Evolutionary conservation across 2,329 filamentous ascomycete species (phyloP).

Genomic region (Trichoderma atrobrunneum): DNA sequence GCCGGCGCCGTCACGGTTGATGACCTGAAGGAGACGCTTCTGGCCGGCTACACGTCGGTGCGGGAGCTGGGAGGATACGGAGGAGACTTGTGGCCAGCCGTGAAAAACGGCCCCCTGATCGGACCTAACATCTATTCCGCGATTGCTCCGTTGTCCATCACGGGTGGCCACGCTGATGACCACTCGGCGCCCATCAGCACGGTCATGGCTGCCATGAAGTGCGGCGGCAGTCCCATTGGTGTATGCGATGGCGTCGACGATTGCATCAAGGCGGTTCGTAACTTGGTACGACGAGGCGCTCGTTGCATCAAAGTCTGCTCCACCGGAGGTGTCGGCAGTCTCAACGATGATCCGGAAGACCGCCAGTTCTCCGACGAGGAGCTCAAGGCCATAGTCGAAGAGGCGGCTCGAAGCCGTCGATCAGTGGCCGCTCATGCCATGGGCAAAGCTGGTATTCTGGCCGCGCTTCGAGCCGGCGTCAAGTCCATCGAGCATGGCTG

Average conservation of each 20-base stretch:
- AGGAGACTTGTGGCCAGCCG: slow-evolving; percentile 41
- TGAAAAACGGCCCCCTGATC: slow-evolving; percentile 43
- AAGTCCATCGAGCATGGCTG: slow-evolving; percentile 40
- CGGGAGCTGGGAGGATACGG: slow-evolving; percentile 48
- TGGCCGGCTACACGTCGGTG: slow-evolving; percentile 50
- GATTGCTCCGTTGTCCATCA: slow-evolving; percentile 43
- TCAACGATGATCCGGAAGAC: slow-evolving; percentile 38
- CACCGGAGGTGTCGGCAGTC: slow-evolving; percentile 39
- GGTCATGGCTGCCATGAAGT: slow-evolving; percentile 30
- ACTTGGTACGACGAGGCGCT: slow-evolving; percentile 41
- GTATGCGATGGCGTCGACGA: slow-evolving; percentile 40
- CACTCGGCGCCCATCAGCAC: slow-evolving; percentile 36
- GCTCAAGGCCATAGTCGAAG: slow-evolving; percentile 37
- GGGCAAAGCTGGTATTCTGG: slow-evolving; percentile 40
- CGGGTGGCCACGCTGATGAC: slow-evolving; percentile 47
- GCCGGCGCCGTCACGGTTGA: slow-evolving; percentile 21
- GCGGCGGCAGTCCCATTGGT: slow-evolving; percentile 35
- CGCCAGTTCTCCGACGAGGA: slow-evolving; percentile 42
- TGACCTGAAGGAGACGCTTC: slow-evolving; percentile 38
- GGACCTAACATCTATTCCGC: slow-evolving; percentile 50
- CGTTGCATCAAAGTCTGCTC: slow-evolving; percentile 41
- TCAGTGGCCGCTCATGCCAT: slow-evolving; percentile 41
- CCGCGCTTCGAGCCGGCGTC: slow-evolving; percentile 38
- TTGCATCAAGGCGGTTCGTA: slow-evolving; percentile 38
- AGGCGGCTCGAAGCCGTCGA: slow-evolving; percentile 37